Evolutionary conservation across 2,329 filamentous ascomycete genomes (phyloP), one percentile per base, ranked within the genome.

Genomic region (Aspergillus alliaceus): DNA sequence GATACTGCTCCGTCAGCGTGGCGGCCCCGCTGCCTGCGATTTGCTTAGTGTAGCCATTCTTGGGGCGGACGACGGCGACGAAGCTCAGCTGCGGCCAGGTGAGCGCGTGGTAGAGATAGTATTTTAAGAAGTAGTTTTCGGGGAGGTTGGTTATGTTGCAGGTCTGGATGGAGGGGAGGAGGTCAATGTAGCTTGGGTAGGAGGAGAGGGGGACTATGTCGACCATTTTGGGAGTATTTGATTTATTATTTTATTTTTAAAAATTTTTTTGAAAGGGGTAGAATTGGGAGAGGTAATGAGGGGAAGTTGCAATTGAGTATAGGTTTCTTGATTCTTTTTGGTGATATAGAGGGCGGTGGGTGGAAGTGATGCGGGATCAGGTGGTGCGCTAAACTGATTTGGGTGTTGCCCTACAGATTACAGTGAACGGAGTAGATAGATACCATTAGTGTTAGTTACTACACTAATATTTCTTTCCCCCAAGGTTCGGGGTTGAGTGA

Each of bases 41-140:
- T 74, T 89, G 88, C 65, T 84, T 83, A 34, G 90, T 88, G 53
- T 91, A 86, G 0, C 88, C 86, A 73, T 88, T 88, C 66, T 84
- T 84, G 32, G 91, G 90, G 34, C 93, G 88, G 76, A 98, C 93
- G 68, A 99, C 92, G 66, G 95, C 95, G 56, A 99, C 93, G 77
- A 93, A 98, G 77, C 89, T 93, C 64, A 99, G 86, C 79, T 98
- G 93, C 46, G 95, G 95, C 95, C 95, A 99, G 68, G 92, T 96
- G 65, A 98, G 87, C 15, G 93, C 93, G 79, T 99, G 95, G 85
- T 99, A 99, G 71, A 99, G 87, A 82, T 99, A 99, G 84, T 99
- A 99, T 84, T 99, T 99, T 79, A 96, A 90, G 77, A 98, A 98
- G 85, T 99, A 99, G 83, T 99, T 99, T 79, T 99, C 95, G 64